Conservation (phyloP, 2,329 filamentous ascomycete genomes). For the Ramularia endophylla region DNA sequence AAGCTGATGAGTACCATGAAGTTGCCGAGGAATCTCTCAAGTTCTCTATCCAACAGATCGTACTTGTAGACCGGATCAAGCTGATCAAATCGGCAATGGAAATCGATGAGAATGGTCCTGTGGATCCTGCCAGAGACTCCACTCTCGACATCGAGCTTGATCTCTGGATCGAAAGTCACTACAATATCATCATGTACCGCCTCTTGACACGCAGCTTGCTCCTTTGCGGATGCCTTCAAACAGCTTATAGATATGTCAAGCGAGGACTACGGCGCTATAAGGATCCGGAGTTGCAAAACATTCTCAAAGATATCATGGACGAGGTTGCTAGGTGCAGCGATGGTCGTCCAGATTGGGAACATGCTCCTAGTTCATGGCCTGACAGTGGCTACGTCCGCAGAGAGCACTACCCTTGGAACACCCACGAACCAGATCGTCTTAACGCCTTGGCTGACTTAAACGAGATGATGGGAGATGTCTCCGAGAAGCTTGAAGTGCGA, state of each 20-base stretch:
- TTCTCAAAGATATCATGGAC: conserved; percentile 46
- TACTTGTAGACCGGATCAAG: conserved; percentile 34
- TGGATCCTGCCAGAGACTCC: conserved; percentile 15
- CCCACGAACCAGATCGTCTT: conserved; percentile 54
- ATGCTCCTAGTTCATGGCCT: conserved; percentile 42
- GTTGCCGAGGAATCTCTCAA: conserved; percentile 49
- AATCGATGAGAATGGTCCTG: conserved; percentile 11
- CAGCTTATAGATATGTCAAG: conserved; percentile 59
- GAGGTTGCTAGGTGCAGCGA: conserved; percentile 21
- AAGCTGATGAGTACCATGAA: conserved; percentile 77
- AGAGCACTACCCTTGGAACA: conserved; percentile 60
- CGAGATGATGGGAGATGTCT: conserved; percentile 58
- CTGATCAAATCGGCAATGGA: conserved; percentile 24
- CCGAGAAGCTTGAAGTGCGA: conserved; percentile 75
- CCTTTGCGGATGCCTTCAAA: conserved; percentile 57
- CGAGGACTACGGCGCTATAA: conserved; percentile 52
- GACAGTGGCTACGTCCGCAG: conserved; percentile 64
- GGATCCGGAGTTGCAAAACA: conserved; percentile 52
- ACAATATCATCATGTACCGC: conserved; percentile 22
- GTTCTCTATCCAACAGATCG: conserved; percentile 18
- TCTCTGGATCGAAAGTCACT: conserved; percentile 45
- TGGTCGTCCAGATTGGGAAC: no score
- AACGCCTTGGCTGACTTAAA: conserved; percentile 64
- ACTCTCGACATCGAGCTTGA: conserved; percentile 23
- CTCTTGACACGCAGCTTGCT: conserved; percentile 48